Evolutionary conservation across 768 basidiomycete species (phyloP), one percentile per base, ranked within the genome.

Genomic region (Mycena venus): DNA sequence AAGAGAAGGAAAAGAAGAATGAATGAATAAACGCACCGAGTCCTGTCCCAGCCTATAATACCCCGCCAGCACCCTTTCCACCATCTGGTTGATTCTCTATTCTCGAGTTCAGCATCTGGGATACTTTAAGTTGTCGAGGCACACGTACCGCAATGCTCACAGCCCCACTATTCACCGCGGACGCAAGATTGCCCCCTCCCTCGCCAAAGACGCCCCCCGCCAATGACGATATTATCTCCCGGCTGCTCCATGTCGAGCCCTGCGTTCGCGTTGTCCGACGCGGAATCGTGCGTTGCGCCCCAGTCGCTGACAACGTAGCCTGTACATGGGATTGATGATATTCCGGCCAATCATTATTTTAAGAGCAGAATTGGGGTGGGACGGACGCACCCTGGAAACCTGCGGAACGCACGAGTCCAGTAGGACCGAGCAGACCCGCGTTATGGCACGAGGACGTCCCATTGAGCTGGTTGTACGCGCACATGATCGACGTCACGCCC

Each of bases 401-500:
- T 11, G 61, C 68, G 7, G 42, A 49, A 14, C 61, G 70, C 25
- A 77, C 29, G 32, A 75, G 42, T 0, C 76, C 76, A 0, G 23
- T 72, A 12, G 70, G 70, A 11, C 76, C 66, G 4, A 88, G 74
- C 7, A 82, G 76, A 31, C 83, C 82, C 62, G 82, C 77, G 66
- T 87, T 87, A 70, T 89, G 85, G 78, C 88, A 88, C 0, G 87
- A 84, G 42, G 84, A 88, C 2, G 88, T 86, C 10, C 85, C 77
- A 44, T 87, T 86, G 73, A 86, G 66, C 51, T 83, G 79, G 55
- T 84, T 83, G 51, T 55, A 77, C 19, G 72, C 44, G 58, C 77
- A 78, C 85, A 86, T 86, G 14, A 85, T 72, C n/a, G 75, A 56
- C 23, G 80, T 80, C 2, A 85, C 84, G 31, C 82, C 83, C 6